These are phyloP conservation scores for Paramecium primaurelia DNA, from an alignment of 73 alveolate species.

Conservation along the genomic window DNA sequence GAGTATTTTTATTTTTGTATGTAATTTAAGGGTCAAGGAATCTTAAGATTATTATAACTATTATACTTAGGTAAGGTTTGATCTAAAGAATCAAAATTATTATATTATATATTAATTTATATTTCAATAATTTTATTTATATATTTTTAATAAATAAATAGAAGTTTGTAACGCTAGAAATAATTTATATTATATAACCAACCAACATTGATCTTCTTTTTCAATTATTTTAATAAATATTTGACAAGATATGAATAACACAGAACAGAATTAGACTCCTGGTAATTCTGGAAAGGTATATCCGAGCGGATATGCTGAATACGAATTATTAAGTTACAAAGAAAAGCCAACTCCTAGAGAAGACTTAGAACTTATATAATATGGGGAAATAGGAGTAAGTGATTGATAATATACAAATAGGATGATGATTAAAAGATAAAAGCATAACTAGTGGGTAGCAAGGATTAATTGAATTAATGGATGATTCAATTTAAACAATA, in stretches of 20 bases:
- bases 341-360: neutral
- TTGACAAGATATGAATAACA: neutral
- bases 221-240: neutral
- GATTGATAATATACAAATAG: neutral
- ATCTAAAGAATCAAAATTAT: neutral
- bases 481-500: neutral
- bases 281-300: neutral
- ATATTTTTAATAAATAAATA: neutral
- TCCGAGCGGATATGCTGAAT: neutral
- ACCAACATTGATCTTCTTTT: neutral
- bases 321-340: neutral
- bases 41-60: neutral
- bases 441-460: neutral
- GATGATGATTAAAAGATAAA: neutral
- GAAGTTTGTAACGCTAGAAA: neutral
- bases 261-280: neutral
- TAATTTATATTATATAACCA: neutral
- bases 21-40: no score
- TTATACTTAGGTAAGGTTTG: neutral
- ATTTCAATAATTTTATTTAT: neutral
- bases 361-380: neutral
- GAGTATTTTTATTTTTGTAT: no score
- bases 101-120: neutral
- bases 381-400: neutral
- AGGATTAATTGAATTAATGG: neutral